These are phyloP conservation scores for Carex pumila DNA, from an alignment of 176 grass and related monocot species.

Conservation along the genomic window DNA sequence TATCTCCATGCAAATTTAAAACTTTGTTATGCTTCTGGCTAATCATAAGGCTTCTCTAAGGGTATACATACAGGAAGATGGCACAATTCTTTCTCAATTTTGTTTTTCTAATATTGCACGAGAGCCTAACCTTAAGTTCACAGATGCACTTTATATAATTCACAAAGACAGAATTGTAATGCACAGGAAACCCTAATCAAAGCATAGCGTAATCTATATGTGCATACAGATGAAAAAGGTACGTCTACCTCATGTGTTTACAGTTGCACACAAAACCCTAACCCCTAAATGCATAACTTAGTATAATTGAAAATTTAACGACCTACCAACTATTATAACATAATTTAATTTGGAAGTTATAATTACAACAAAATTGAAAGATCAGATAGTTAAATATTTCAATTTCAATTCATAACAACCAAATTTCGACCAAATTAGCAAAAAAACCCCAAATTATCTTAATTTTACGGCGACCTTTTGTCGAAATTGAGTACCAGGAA, in stretches of 20 bases:
- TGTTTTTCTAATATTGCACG: neutral
- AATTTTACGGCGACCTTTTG: neutral
- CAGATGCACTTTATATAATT: neutral
- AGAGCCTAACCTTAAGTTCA: neutral
- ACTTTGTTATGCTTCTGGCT: neutral
- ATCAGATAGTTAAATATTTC: no score
- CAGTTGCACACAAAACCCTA: neutral
- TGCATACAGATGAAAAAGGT: neutral
- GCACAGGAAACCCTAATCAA: neutral
- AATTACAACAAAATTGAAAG: neutral
- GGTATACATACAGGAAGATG: neutral
- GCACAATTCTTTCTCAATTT: neutral
- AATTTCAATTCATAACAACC: neutral
- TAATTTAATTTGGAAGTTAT: neutral
- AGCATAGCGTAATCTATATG: neutral
- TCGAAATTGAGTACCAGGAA: neutral
- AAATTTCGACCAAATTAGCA: neutral
- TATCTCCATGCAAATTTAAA: neutral
- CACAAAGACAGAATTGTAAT: neutral
- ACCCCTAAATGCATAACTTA: neutral
- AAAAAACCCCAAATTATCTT: neutral
- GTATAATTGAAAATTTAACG: neutral
- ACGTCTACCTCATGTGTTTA: neutral
- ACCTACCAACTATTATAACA: neutral
- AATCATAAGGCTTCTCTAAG: neutral